Evolutionary conservation across 169 alveolate species (phyloP), one percentile per base, ranked within the genome.

Genomic region (Miamiensis avidus): DNA sequence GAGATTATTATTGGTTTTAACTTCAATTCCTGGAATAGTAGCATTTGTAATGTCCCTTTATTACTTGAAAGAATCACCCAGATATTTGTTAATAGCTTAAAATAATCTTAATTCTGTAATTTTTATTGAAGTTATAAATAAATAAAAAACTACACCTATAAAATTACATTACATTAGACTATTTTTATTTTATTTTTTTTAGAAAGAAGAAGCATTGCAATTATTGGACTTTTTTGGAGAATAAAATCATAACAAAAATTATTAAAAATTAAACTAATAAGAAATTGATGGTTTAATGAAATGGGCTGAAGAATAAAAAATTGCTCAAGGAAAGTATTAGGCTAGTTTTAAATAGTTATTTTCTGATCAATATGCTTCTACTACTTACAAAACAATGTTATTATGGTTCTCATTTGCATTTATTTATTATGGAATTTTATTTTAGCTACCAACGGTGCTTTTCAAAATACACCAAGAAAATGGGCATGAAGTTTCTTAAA

Each of bases 331-430:
- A 49, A 49, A 49, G 20, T 20, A 49, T 49, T 49, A 49, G 69
- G 69, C 69, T 20, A 4, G 20, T 20, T 11, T 49, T 49, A 11
- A 4, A 11, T 49, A 4, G 4, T 20, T 49, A 49, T 49, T 49
- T 49, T 49, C 69, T 49, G 20, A 49, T 11, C 26, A 49, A 11
- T 49, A 49, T 49, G 4, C 20, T 79, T 1, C 27, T 26, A 4
- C 64, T 4, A 79, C 84, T 34, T n/a, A 49, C 34, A 79, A 79
- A 79, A 34, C 65, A 27, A 79, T 79, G 84, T 31, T 79, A 34
- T 49, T 79, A 76, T 79, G 84, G 84, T 79, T 79, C n/a, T 34
- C 76, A 29, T 64, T 79, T 34, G 29, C 76, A 28, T 79, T 79
- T 79, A 72, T 79, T 64, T 79, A 49, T 29, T 79, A 79, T 29